A percentile compares a stretch with the other conserved stretches of the same genome.
phyloP scores from a whole-genome alignment of 2,329 filamentous ascomycete species.

The Monilinia fructicola region DNA sequence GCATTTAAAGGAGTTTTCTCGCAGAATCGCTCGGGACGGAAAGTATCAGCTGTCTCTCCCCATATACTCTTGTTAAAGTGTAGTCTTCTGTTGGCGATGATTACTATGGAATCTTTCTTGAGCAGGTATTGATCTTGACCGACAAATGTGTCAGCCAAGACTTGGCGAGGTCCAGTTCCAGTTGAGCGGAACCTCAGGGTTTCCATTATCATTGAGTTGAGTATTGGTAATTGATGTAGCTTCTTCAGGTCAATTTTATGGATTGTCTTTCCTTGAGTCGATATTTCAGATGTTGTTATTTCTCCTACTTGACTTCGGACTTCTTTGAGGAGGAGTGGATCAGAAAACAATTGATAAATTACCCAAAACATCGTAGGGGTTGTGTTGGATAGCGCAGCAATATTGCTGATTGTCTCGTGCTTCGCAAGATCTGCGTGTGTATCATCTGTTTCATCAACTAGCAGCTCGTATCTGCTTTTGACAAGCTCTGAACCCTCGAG shows the following conservation, averaged over 20 bases:
- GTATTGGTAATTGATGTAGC: slow-evolving; percentile 1
- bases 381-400: slow-evolving; percentile 15
- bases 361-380: slow-evolving; percentile 14
- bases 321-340: not conserved
- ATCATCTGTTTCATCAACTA: not conserved
- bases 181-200: slow-evolving; percentile 10
- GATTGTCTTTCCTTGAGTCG: not conserved
- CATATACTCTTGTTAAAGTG: slow-evolving; percentile 20
- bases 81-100: slow-evolving; percentile 7
- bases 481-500: slow-evolving; percentile 2
- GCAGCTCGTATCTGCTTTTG: not conserved
- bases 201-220: slow-evolving; percentile 1
- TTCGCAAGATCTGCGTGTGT: slow-evolving; percentile 6
- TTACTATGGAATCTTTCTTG: slow-evolving; percentile 16
- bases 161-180: slow-evolving; percentile 7
- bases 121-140: slow-evolving; percentile 20
- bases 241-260: slow-evolving; percentile 8
- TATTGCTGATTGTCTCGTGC: slow-evolving; percentile 2
- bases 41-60: slow-evolving; percentile 7
- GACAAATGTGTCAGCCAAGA: slow-evolving; percentile 16
- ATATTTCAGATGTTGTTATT: slow-evolving; percentile 7
- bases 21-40: slow-evolving; percentile 6
- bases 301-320: slow-evolving; percentile 6
- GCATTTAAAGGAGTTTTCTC: not conserved
- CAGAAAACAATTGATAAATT: slow-evolving; percentile 14